Evolutionary conservation across 306 rosid genomes (phyloP).

Genomic region (Cucumis melo): DNA sequence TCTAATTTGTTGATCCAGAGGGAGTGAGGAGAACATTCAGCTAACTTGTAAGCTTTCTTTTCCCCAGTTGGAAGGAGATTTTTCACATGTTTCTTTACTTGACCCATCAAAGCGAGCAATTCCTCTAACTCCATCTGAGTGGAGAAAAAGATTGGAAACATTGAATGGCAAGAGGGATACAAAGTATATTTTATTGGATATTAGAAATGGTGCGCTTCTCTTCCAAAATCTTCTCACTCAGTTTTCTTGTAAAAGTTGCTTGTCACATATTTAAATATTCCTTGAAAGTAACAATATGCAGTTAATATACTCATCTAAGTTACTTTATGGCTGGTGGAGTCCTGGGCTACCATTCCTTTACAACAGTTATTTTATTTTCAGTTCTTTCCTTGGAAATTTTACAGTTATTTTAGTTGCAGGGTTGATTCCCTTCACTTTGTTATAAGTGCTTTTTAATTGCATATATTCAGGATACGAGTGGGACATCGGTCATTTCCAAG

Average conservation of each 20-base stretch:
- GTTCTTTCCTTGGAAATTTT: background rate
- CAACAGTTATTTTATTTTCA: background rate
- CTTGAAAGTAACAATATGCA: background rate
- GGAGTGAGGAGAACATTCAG: background rate
- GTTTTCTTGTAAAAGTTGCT: background rate
- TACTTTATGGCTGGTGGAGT: background rate
- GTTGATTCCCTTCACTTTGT: background rate
- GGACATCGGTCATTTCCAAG: conserved; percentile 82
- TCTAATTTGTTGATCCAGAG: background rate
- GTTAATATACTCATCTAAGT: background rate
- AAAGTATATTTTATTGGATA: conserved; percentile 48
- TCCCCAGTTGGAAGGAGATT: conserved; percentile 60
- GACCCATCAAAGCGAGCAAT: conserved; percentile 74
- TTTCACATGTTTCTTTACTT: conserved; percentile 67
- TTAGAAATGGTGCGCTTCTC: conserved; percentile 68
- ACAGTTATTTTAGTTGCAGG: background rate
- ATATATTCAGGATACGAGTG: conserved; percentile 78
- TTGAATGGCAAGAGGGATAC: conserved; percentile 15
- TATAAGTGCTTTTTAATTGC: conserved; percentile 8
- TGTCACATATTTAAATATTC: background rate
- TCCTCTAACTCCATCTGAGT: conserved; percentile 60
- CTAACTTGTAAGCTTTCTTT: conserved; percentile 1
- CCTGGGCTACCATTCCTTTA: background rate
- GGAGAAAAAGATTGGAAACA: conserved; percentile 56
- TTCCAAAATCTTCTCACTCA: background rate